Evolutionary conservation across 2,329 filamentous ascomycete genomes (phyloP).

Genomic region (Colletotrichum chlorophyti): DNA sequence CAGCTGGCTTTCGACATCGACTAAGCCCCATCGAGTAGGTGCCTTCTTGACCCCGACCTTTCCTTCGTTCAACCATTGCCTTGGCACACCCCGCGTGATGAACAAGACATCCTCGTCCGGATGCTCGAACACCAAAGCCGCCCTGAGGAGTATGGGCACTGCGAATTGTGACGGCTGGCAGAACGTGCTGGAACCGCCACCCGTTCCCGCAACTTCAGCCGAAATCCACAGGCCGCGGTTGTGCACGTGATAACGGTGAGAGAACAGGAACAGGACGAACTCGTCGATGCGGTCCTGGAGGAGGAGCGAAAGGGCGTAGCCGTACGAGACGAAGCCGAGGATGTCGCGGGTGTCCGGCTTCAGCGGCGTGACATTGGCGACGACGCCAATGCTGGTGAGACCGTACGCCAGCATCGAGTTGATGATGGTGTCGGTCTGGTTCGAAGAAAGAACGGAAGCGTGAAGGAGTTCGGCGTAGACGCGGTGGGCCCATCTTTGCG

Average conservation of each 20-base stretch:
- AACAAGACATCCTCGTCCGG: constrained; percentile 1
- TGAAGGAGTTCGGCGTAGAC: not conserved
- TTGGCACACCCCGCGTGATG: not conserved
- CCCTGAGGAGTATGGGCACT: not conserved
- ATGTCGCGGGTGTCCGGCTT: constrained; percentile 2
- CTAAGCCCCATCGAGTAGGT: not conserved
- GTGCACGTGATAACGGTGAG: not conserved
- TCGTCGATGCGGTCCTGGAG: constrained; percentile 3
- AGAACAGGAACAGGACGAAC: constrained; percentile 8
- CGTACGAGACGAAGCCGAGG: constrained; percentile 7
- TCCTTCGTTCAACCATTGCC: not conserved
- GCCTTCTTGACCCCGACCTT: not conserved
- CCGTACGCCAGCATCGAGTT: constrained; percentile 4
- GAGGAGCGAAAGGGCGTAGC: not conserved
- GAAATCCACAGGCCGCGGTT: not conserved
- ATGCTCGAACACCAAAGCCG: constrained; percentile 3
- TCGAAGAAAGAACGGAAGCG: not conserved
- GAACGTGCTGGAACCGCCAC: constrained; percentile 15
- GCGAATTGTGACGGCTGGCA: constrained; percentile 7
- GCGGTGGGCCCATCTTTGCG: constrained; percentile 8
- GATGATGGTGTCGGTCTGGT: not conserved
- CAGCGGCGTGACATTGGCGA: constrained; percentile 11
- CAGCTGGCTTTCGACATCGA: constrained; percentile 3
- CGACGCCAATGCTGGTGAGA: not conserved
- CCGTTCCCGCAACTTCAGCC: not conserved